phyloP scores from a whole-genome alignment of 331 rosid species.

The Erythrophleum ivorense region DNA sequence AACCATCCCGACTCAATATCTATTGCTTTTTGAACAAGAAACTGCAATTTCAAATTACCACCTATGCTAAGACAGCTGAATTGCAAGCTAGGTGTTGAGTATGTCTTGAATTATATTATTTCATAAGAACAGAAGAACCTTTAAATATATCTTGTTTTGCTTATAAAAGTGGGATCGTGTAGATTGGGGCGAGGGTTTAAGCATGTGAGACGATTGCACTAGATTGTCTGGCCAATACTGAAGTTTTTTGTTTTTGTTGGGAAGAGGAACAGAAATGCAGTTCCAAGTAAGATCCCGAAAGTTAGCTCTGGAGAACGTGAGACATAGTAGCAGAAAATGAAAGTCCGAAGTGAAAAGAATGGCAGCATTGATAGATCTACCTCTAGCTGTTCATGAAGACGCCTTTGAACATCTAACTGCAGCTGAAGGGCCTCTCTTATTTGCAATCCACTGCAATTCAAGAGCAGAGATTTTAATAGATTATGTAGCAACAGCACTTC shows the following conservation, averaged over 20 bases:
- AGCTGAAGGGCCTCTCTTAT: slow-evolving; percentile 81
- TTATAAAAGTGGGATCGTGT: not conserved
- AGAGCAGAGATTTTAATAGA: slow-evolving; percentile 14
- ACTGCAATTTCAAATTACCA: not conserved
- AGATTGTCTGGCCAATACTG: no score
- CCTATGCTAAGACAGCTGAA: not conserved
- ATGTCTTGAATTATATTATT: not conserved
- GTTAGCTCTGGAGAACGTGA: not conserved
- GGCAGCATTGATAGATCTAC: slow-evolving; percentile 40
- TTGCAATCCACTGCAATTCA: slow-evolving; percentile 72
- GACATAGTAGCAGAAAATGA: slow-evolving; percentile 2
- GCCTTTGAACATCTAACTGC: slow-evolving; percentile 85
- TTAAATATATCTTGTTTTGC: not conserved
- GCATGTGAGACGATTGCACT: not conserved
- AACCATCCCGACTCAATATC: not conserved
- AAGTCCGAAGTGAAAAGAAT: not conserved
- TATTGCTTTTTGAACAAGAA: no score
- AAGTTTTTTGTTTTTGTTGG: no score
- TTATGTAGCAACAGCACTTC: slow-evolving; percentile 2
- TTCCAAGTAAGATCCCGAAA: not conserved
- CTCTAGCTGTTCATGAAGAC: slow-evolving; percentile 93
- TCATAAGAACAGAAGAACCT: not conserved
- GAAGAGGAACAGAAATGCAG: slow-evolving; percentile 16
- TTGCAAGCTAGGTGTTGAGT: slow-evolving; percentile 16
- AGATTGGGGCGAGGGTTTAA: slow-evolving; percentile 8